Base-by-base conservation (phyloP, 352 stramenopile genomes). In the Phytophthora citricola region DNA sequence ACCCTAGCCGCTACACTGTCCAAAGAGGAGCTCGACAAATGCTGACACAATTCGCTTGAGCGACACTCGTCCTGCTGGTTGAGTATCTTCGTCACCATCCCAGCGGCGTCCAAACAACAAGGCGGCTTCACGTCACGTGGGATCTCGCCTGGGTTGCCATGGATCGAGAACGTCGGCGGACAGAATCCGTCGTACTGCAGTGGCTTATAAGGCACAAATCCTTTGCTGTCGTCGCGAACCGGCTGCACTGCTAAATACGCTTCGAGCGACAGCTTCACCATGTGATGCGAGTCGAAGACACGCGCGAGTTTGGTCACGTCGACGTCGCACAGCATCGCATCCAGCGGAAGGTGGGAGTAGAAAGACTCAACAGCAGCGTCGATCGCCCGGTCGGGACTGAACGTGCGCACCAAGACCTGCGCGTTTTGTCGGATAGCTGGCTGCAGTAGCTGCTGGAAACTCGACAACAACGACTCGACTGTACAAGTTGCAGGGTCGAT, bases 281-380 rank as follows among this genome's bases (percentile, higher is more conserved):
- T 52, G 36, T 67, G 47, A 6, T 17, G 57, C 4, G 69, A 29
- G 49, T 80, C 70, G 34, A 77, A 79, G 11, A 81, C 65, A 0
- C 72, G 68, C 0, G 75, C 72, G 15, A 79, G 12, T 26, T 74
- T 76, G 14, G 5, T 43, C 5, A 47, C 17, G 15, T 79, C 73
- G 1, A 85, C 41, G 15, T 80, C 79, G 45, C 91, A 97, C 6
- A 85, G 51, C 90, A 97, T 97, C 39, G 79, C 87, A 45, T 92
- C 72, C 15, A 87, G 36, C 9, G 89, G 90, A 7, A 97, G 66
- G 31, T 85, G 66, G 32, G 64, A 51, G 49, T 90, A 89, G 68
- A 97, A 97, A 41, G 87, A 74, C 29, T 89, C 45, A 5, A 94
- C 65, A 20, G 80, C 87, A 41, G 56, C 60, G 39, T 76, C 38